Evolutionary conservation across 495 filamentous ascomycete species (phyloP).

Genomic region (Penicillium arizonense): DNA sequence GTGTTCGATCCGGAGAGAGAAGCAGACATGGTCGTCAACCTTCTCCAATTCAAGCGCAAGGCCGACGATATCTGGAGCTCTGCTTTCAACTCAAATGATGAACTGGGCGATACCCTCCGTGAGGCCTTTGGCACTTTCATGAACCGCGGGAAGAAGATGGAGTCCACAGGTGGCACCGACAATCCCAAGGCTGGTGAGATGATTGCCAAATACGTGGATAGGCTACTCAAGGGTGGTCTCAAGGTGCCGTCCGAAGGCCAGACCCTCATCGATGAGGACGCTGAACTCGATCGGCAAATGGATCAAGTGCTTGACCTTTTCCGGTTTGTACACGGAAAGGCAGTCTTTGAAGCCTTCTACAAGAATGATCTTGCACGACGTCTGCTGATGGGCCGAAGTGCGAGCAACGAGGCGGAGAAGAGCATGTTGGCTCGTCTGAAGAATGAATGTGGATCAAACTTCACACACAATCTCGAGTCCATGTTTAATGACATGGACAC

Average conservation of each 20-base stretch:
- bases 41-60: slow-evolving; percentile 78
- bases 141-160: slow-evolving; percentile 72
- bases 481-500: slow-evolving; percentile 99
- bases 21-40: slow-evolving; percentile 80
- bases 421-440: slow-evolving; percentile 91
- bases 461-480: slow-evolving; percentile 94
- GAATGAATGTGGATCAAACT: slow-evolving; percentile 87
- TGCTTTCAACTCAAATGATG: slow-evolving; percentile 71
- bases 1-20: slow-evolving; percentile 75
- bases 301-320: slow-evolving; percentile 92
- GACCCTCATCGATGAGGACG: slow-evolving; percentile 78
- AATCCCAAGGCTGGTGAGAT: slow-evolving; percentile 96
- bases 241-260: slow-evolving; percentile 63
- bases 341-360: slow-evolving; percentile 98
- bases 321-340: slow-evolving; percentile 94
- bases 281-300: slow-evolving; percentile 83
- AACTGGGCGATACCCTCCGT: slow-evolving; percentile 70
- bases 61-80: slow-evolving; percentile 71
- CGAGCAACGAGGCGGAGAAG: slow-evolving; percentile 89
- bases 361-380: slow-evolving; percentile 92
- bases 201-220: slow-evolving; percentile 96
- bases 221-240: slow-evolving; percentile 79
- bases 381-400: slow-evolving; percentile 85
- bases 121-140: slow-evolving; percentile 88
- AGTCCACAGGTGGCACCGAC: slow-evolving; percentile 67